Conservation (phyloP, 495 filamentous ascomycete species). For the Rhizodiscina lignyota region DNA sequence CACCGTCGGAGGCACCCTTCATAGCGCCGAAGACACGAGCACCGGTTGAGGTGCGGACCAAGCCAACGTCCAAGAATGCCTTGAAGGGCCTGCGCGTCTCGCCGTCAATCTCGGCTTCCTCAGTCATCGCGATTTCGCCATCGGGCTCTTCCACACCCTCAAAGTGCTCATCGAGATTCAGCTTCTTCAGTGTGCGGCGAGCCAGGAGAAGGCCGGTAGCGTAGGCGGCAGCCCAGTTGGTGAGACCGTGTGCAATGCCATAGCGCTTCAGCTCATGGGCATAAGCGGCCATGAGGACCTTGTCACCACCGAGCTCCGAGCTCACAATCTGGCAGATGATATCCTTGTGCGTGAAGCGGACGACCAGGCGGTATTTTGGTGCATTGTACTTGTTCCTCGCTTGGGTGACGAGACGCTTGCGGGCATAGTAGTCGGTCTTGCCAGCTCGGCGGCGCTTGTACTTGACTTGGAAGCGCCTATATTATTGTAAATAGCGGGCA, state of each 20-base stretch:
- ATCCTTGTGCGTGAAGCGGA: slow-evolving; percentile 99
- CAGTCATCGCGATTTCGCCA: slow-evolving; percentile 87
- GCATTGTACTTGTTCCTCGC: slow-evolving; percentile 99
- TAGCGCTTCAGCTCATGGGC: slow-evolving; percentile 94
- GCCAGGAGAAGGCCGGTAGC: slow-evolving; percentile 90
- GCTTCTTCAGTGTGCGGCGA: slow-evolving; percentile 91
- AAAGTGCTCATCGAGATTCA: slow-evolving; percentile 82
- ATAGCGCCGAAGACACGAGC: slow-evolving; percentile 97
- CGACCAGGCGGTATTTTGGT: slow-evolving; percentile 98
- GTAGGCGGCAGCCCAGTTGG: slow-evolving; percentile 99
- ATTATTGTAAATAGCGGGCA: slow-evolving; percentile 9
- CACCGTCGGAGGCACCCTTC: slow-evolving; percentile 98
- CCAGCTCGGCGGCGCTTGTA: slow-evolving; percentile 92
- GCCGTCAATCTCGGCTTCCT: slow-evolving; percentile 69
- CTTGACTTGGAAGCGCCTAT: slow-evolving; percentile 83
- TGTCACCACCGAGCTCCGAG: slow-evolving; percentile 95
- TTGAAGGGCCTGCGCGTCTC: slow-evolving; percentile 93
- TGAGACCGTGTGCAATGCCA: slow-evolving; percentile 93
- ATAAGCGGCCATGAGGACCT: slow-evolving; percentile 87
- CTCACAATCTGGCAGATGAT: slow-evolving; percentile 95
- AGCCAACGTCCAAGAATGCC: slow-evolving; percentile 93
- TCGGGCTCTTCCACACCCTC: slow-evolving; percentile 83
- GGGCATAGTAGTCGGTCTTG: slow-evolving; percentile 99
- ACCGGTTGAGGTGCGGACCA: slow-evolving; percentile 91
- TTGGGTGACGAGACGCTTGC: slow-evolving; percentile 98